A percentile compares a stretch with the other conserved stretches of the same genome.
These are phyloP conservation scores for Agrostemma githago DNA, from an alignment of 148 eudicot species.

Conservation along the genomic window DNA sequence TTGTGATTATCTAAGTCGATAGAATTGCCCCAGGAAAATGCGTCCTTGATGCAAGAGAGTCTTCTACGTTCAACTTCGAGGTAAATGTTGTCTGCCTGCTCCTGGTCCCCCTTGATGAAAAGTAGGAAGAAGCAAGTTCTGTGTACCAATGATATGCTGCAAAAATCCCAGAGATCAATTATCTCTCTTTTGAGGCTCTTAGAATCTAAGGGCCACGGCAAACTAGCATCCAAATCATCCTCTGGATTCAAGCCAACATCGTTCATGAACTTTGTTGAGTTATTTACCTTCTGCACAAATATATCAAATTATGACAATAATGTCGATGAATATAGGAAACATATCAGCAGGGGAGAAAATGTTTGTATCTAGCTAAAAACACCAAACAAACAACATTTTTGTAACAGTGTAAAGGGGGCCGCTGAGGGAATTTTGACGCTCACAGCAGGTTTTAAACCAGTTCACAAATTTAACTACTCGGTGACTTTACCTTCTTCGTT, in stretches of 20 bases:
- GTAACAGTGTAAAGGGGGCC: too few species aligned
- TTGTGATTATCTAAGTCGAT: conserved; percentile 48
- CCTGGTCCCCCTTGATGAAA: conserved; percentile 58
- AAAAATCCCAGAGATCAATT: conserved; percentile 69
- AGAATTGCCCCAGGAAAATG: conserved; percentile 53
- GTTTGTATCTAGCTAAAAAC: not conserved
- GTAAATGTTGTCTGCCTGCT: conserved; percentile 72
- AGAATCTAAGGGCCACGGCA: conserved; percentile 60
- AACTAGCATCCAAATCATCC: conserved; percentile 35
- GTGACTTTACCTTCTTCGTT: too few species aligned
- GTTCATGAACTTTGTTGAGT: conserved; percentile 37
- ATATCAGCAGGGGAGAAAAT: not conserved
- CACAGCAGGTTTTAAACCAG: too few species aligned
- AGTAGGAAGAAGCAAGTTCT: conserved; percentile 83
- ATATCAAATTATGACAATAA: not conserved
- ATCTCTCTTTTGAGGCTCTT: conserved; percentile 65
- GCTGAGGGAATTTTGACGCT: too few species aligned
- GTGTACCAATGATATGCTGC: conserved; percentile 77
- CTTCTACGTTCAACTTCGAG: conserved; percentile 88
- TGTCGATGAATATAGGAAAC: not conserved
- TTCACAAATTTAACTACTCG: too few species aligned
- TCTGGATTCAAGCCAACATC: conserved; percentile 80
- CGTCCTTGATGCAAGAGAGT: conserved; percentile 57
- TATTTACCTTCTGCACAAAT: conserved; percentile 18
- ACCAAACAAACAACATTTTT: not conserved